Evolutionary conservation across 1,139 yeast species (phyloP).

Genomic region (Sugiyamaella xylanicola): DNA sequence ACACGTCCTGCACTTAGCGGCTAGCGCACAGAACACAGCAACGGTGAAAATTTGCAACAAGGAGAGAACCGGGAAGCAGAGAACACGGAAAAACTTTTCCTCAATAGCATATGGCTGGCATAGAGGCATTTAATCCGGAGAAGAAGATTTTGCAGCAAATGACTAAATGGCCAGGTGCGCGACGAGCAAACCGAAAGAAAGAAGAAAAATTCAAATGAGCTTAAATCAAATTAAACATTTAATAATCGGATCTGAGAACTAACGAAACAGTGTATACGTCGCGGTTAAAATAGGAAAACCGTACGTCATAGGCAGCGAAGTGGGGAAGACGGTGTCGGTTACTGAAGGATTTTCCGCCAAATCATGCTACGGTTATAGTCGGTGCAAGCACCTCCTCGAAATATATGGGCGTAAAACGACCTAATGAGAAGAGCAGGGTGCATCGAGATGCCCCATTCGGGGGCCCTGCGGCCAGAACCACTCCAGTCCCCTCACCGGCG

Average conservation of each 20-base stretch:
- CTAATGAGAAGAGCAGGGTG: not conserved
- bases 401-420: not conserved
- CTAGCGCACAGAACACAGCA: not conserved
- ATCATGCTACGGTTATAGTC: not conserved
- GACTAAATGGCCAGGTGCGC: not conserved
- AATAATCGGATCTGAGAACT: too few species aligned
- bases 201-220: too few species aligned
- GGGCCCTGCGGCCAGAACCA: not conserved
- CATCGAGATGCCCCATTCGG: not conserved
- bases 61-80: not conserved
- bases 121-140: not conserved
- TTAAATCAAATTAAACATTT: too few species aligned
- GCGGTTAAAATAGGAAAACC: not conserved
- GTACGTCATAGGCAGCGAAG: not conserved
- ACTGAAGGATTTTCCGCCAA: not conserved
- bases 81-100: conserved; percentile 1
- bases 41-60: not conserved
- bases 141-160: not conserved
- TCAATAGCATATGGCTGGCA: not conserved
- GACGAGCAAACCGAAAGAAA: too few species aligned
- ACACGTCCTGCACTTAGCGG: not conserved
- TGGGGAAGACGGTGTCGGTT: not conserved
- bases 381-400: not conserved
- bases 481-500: not conserved
- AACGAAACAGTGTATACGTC: too few species aligned